These are phyloP conservation scores for Mucor irregularis DNA, from an alignment of 371 early-diverging fungal genomes.

Conservation along the genomic window DNA sequence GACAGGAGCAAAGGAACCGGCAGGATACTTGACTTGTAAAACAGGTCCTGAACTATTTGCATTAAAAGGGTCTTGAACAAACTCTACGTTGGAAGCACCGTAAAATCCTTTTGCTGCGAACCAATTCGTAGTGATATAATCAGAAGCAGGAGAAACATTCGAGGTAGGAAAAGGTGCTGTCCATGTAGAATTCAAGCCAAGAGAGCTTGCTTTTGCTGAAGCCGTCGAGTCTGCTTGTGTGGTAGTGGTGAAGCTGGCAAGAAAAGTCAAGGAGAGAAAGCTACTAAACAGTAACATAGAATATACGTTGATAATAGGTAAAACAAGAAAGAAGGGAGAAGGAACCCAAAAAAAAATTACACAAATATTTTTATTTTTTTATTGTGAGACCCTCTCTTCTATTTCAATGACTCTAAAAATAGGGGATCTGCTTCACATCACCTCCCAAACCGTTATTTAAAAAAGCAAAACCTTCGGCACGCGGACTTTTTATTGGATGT, in stretches of 20 bases:
- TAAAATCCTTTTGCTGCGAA: conserved; percentile 8
- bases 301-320: too few species aligned
- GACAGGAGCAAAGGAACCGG: conserved; percentile 26
- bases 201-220: conserved; percentile 21
- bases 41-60: conserved; percentile 1
- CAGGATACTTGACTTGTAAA: conserved; percentile 18
- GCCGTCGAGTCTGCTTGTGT: not conserved
- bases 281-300: too few species aligned
- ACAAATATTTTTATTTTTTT: not conserved
- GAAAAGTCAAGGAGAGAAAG: not conserved
- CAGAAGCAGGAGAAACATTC: not conserved
- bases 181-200: conserved; percentile 40
- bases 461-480: not conserved
- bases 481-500: not conserved
- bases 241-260: not conserved
- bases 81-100: conserved; percentile 10
- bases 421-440: not conserved
- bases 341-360: too few species aligned
- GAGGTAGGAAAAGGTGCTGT: conserved; percentile 25
- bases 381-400: not conserved
- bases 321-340: too few species aligned
- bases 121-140: conserved; percentile 19
- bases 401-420: conserved; percentile 1
- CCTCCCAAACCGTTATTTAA: too few species aligned
- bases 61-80: conserved; percentile 12